Evolutionary conservation across 495 filamentous ascomycete genomes (phyloP), one percentile per base, ranked within the genome.

Genomic region (Hypoxylon lenormandii): DNA sequence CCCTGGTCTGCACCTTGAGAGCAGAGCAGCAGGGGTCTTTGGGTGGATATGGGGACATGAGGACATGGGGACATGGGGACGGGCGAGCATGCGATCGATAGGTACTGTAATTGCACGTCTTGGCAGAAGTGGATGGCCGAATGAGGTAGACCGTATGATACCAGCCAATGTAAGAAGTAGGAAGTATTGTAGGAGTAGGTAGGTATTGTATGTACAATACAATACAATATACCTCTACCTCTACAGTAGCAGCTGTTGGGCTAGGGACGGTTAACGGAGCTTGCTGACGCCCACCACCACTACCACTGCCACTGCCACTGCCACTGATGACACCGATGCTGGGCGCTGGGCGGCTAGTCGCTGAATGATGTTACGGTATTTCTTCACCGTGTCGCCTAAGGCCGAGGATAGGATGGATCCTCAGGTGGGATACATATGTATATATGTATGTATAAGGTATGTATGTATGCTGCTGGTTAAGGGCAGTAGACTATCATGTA

Each of bases 231-330:
- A n/a, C n/a, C n/a, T n/a, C n/a, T n/a, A n/a, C n/a, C n/a, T n/a
- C n/a, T 45, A 59, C 21, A n/a, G 38, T 42, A 42, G 38, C 38
- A n/a, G 15, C 15, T 26, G 23, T 26, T 26, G 23, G 23, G 66
- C 63, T 69, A 53, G 66, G 58, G 63, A 70, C 60, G 60, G 66
- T 69, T n/a, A 64, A 64, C 54, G 64, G 60, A 47, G 55, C 64
- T 37, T 59, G 60, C 33, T 63, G 30, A 63, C 56, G 53, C 26
- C 60, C 23, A 26, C 23, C 23, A 26, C 23, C 23, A 26, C 23
- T 26, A 26, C 23, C 23, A 26, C 23, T 26, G 5, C 23, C 23
- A 26, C 23, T 26, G 23, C 23, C 30, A 64, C 54, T 38, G 49
- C 26, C 26, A 40, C n/a, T 5, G 23, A 26, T 26, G 23, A 26